Evolutionary conservation across 345 rosid genomes (phyloP).

Genomic region (Rhodamnia argentea): DNA sequence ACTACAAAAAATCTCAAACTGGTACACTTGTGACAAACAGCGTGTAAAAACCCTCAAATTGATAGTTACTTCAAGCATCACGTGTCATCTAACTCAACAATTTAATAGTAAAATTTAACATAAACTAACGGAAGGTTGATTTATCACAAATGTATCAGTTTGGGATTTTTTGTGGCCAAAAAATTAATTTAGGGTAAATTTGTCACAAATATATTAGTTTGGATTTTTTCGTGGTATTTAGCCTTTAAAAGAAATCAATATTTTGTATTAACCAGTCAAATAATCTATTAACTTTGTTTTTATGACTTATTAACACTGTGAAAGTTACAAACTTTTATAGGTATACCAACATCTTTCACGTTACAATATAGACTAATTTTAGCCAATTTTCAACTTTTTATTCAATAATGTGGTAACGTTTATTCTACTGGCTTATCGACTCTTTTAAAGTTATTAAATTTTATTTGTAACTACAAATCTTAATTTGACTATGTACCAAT

Average conservation of each 20-base stretch:
- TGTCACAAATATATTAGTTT: too few relatives aligned
- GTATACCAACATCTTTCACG: neutral
- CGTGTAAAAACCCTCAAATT: too few relatives aligned
- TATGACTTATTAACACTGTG: neutral
- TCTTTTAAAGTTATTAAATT: neutral
- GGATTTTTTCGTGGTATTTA: too few relatives aligned
- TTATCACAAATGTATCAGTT: too few relatives aligned
- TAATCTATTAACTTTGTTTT: neutral
- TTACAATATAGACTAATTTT: neutral
- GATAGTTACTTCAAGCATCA: too few relatives aligned
- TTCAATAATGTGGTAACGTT: neutral
- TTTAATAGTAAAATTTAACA: too few relatives aligned
- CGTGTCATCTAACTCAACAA: too few relatives aligned
- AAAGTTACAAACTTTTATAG: neutral
- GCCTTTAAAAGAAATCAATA: neutral
- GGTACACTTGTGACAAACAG: too few relatives aligned
- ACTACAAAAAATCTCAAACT: too few relatives aligned
- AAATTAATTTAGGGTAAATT: too few relatives aligned
- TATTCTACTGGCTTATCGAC: neutral
- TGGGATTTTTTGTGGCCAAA: too few relatives aligned
- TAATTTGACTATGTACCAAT: neutral
- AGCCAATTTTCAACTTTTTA: neutral
- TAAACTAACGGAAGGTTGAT: too few relatives aligned
- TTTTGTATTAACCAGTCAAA: neutral
- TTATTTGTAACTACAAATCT: neutral